Conservation (phyloP, 805 yeast genomes). For the Lachancea meyersii region DNA sequence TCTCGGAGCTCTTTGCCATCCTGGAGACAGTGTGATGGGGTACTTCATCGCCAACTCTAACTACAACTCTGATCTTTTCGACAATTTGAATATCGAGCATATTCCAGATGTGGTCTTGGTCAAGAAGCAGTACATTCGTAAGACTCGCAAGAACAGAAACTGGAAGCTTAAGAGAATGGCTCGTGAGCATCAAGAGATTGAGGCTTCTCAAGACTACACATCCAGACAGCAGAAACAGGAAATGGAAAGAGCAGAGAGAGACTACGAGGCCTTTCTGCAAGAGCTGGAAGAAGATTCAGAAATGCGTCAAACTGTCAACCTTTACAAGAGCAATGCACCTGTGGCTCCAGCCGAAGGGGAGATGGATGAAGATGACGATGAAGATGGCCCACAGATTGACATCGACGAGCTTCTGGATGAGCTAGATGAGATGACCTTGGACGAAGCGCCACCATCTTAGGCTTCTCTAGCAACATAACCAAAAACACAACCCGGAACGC, state of each 20-base stretch:
- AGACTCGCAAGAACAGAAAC: slow-evolving; percentile 65
- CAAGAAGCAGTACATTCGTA: slow-evolving; percentile 82
- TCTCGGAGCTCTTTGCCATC: slow-evolving; percentile 88
- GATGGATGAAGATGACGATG: slow-evolving; percentile 57
- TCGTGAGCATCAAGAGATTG: slow-evolving; percentile 83
- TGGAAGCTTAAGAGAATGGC: slow-evolving; percentile 98
- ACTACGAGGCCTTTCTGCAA: slow-evolving; percentile 91
- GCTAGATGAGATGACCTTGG: slow-evolving; percentile 86
- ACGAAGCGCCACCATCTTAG: slow-evolving; percentile 34
- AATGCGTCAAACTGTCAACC: slow-evolving; percentile 80
- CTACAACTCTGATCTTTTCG: slow-evolving; percentile 84
- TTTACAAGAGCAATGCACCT: slow-evolving; percentile 59
- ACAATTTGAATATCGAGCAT: slow-evolving; percentile 51
- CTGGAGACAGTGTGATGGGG: slow-evolving; percentile 94
- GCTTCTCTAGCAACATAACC: too few species aligned
- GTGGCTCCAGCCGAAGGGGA: slow-evolving; percentile 30
- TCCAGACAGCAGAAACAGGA: slow-evolving; percentile 80
- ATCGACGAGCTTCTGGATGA: slow-evolving; percentile 93
- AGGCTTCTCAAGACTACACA: slow-evolving; percentile 55
- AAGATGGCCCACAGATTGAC: slow-evolving; percentile 81
- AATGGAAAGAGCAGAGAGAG: slow-evolving; percentile 86
- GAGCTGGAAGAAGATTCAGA: slow-evolving; percentile 97
- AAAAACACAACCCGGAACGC: too few species aligned
- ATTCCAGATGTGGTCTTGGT: slow-evolving; percentile 83
- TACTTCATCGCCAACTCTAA: slow-evolving; percentile 80